Evolutionary conservation across 331 rosid genomes (phyloP).

Genomic region (Cydonia oblonga): DNA sequence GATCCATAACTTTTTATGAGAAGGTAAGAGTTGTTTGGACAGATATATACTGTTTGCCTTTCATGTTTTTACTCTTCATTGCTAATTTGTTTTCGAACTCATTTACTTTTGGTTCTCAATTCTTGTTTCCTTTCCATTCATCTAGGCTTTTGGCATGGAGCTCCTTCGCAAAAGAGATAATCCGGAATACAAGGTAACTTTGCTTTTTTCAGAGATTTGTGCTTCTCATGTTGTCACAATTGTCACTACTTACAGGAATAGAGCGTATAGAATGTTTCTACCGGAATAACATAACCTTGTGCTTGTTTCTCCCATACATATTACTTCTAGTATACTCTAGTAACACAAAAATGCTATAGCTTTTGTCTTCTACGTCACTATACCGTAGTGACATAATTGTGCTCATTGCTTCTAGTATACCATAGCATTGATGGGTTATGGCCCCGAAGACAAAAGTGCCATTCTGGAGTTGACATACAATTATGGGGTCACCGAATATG

Average conservation of each 20-base stretch:
- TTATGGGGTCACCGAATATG: conserved; percentile 70
- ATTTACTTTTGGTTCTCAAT: conserved; percentile 6
- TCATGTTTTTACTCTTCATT: not conserved
- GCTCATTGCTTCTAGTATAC: conserved; percentile 38
- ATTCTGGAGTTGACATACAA: conserved; percentile 86
- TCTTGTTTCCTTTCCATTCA: not conserved
- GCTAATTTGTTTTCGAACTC: conserved; percentile 1
- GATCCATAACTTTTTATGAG: conserved; percentile 77
- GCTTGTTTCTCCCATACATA: not conserved
- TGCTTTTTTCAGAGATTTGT: not conserved
- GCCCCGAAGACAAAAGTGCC: conserved; percentile 74
- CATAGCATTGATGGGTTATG: conserved; percentile 71
- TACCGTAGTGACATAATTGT: conserved; percentile 2
- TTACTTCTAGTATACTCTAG: conserved; percentile 41
- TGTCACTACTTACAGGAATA: not conserved
- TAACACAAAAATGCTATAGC: conserved; percentile 50
- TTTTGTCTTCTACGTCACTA: not conserved
- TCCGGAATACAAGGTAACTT: conserved; percentile 77
- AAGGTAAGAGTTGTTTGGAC: conserved; percentile 41
- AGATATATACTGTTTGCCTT: conserved; percentile 4
- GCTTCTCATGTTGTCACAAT: not conserved
- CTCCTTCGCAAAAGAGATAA: conserved; percentile 69
- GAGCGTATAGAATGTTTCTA: not conserved
- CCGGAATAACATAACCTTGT: conserved; percentile 4
- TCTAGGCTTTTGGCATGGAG: conserved; percentile 83